Evolutionary conservation across 2,329 filamentous ascomycete species (phyloP).

Genomic region (Trichoderma sp.): DNA sequence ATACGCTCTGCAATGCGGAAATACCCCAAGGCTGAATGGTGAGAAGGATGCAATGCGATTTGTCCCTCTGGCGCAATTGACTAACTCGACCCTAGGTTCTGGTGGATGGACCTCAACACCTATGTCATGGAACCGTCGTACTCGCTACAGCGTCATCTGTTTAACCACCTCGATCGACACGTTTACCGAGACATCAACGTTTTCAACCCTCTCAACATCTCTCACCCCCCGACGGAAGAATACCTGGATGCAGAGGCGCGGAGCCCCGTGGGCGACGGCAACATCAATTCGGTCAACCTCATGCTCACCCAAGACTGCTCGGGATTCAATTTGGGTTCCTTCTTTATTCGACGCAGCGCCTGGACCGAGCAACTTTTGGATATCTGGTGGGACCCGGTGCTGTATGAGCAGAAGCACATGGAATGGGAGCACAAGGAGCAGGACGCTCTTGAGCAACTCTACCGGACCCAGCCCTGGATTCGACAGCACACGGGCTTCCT

Average conservation of each 20-base stretch:
- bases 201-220: slow-evolving; percentile 93
- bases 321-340: slow-evolving; percentile 95
- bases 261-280: slow-evolving; percentile 76
- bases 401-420: slow-evolving; percentile 98
- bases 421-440: slow-evolving; percentile 99
- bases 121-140: slow-evolving; percentile 96
- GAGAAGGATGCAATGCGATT: slow-evolving; percentile 40
- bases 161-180: slow-evolving; percentile 72
- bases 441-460: slow-evolving; percentile 90
- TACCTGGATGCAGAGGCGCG: slow-evolving; percentile 76
- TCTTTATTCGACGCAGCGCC: slow-evolving; percentile 81
- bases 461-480: slow-evolving; percentile 89
- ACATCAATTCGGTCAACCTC: slow-evolving; percentile 78
- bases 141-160: slow-evolving; percentile 87
- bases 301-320: slow-evolving; percentile 90
- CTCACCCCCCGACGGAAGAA: slow-evolving; percentile 72
- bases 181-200: slow-evolving; percentile 95
- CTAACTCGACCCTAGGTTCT: slow-evolving; percentile 67
- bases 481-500: slow-evolving; percentile 86
- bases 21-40: slow-evolving; percentile 97
- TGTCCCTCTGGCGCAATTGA: slow-evolving; percentile 53
- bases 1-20: slow-evolving; percentile 86
- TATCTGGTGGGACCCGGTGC: slow-evolving; percentile 97
- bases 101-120: slow-evolving; percentile 98
- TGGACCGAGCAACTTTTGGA: slow-evolving; percentile 94